Evolutionary conservation across 2,329 filamentous ascomycete genomes (phyloP), one percentile per base, ranked within the genome.

Genomic region (Alternaria novae-zelandiae): DNA sequence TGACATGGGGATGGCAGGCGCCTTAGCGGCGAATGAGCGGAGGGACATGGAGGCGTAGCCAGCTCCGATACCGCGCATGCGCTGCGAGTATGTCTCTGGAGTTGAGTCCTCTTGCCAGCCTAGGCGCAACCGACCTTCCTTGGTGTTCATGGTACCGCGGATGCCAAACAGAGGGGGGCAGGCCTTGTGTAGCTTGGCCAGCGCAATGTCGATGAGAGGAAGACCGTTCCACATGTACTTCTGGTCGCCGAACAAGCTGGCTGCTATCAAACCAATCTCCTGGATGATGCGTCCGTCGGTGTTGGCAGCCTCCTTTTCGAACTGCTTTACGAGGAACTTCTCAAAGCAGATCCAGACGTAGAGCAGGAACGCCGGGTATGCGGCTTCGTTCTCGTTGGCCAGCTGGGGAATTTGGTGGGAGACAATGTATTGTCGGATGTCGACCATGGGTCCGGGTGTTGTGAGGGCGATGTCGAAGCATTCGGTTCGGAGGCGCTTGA

Each of bases 131-230:
- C 72, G 72, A 28, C 78, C 78, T 57, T 71, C 63, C 15, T 67
- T 86, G 1, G 90, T 96, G 65, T 86, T 89, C 77, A 97, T 93
- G 65, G 84, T 89, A 23, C 93, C 94, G 46, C 88, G 86, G 68
- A 94, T 88, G 17, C 95, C 95, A 77, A 96, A 98, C 0, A 99
- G 83, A 2, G 94, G 90, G 0, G 96, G 95, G 72, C 93, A 97
- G 4, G 88, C 85, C 15, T 91, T 85, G 63, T 94, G 89, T 73
- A 92, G 91, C 79, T 98, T 97, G 58, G 94, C 90, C 73, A 97
- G 90, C 28, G 98, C 84, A 63, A 98, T 92, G 75, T 96, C 92
- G 56, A 93, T 90, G 61, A 97, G 84, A 1, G 90, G 86, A 51
- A 86, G 81, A 9, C 88, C 90, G 54, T 89, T 86, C 85, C 89